These are phyloP conservation scores for Mimosa pudica DNA, from an alignment of 306 rosid genomes.

Conservation along the genomic window DNA sequence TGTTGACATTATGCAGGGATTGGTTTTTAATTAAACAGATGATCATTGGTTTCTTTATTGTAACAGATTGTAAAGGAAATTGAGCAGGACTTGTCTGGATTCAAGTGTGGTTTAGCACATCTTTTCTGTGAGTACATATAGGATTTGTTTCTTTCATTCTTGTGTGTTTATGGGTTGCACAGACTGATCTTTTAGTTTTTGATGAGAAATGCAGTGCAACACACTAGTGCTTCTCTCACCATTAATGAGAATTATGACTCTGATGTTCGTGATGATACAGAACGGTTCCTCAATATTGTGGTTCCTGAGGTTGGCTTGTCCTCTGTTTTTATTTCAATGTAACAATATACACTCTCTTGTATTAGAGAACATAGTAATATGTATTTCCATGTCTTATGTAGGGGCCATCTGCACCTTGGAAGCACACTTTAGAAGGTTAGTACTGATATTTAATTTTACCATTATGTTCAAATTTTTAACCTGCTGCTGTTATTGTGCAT, in stretches of 20 bases:
- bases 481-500: neutral
- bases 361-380: neutral
- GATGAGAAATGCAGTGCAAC: conserved; percentile 66
- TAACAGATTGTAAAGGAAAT: conserved; percentile 76
- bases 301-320: conserved; percentile 78
- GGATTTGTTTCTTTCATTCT: neutral
- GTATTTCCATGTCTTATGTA: conserved; percentile 31
- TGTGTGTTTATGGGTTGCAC: neutral
- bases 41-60: neutral
- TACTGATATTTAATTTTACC: neutral
- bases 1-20: neutral
- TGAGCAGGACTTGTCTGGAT: conserved; percentile 75
- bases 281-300: conserved; percentile 71
- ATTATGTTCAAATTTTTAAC: neutral
- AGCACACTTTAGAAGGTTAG: conserved; percentile 87
- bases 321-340: neutral
- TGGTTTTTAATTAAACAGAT: neutral
- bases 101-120: conserved; percentile 94
- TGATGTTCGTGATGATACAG: conserved; percentile 86
- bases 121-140: conserved; percentile 63
- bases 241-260: conserved; percentile 94
- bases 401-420: conserved; percentile 95
- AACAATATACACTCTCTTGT: neutral
- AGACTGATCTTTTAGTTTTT: conserved; percentile 28
- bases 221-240: conserved; percentile 95